phyloP scores from a whole-genome alignment of 768 basidiomycete genomes.

The Boletus vinaceobasis region DNA sequence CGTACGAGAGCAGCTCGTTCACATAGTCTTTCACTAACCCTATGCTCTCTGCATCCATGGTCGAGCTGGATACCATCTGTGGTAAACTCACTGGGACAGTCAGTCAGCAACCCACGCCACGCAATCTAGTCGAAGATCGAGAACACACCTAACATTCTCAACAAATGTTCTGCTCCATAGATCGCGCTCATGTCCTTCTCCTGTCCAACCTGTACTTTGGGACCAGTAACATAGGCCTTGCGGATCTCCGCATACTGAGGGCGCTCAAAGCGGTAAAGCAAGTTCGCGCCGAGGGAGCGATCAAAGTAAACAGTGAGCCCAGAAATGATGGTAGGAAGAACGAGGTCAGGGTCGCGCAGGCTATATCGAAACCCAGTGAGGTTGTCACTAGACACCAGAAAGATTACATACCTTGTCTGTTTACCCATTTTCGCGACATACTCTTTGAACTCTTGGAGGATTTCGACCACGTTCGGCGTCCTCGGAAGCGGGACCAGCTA shows the following conservation, averaged over 20 bases:
- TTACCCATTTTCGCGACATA: conserved; percentile 50
- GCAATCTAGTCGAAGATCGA: not conserved
- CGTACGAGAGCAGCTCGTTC: conserved; percentile 80
- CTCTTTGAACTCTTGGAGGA: conserved; percentile 75
- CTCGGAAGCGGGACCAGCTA: conserved; percentile 86
- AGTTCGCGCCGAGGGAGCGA: conserved; percentile 80
- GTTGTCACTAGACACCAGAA: not conserved
- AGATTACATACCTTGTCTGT: conserved; percentile 42
- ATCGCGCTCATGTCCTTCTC: conserved; percentile 87
- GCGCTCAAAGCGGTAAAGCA: conserved; percentile 95
- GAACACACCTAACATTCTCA: conserved; percentile 83
- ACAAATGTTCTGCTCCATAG: conserved; percentile 92
- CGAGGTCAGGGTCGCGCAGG: conserved; percentile 62
- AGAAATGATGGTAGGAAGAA: conserved; percentile 77
- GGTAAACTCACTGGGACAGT: conserved; percentile 77
- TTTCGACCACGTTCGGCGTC: conserved; percentile 68
- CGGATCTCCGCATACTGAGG: conserved; percentile 83
- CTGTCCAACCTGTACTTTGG: conserved; percentile 58
- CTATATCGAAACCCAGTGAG: conserved; percentile 32
- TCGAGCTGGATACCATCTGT: conserved; percentile 82
- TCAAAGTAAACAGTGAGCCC: conserved; percentile 93
- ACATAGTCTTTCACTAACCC: conserved; percentile 82
- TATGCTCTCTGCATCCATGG: conserved; percentile 88
- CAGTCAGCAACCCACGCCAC: conserved; percentile 7
- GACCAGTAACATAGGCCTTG: conserved; percentile 70